Conservation (phyloP, 768 basidiomycete species). For the Suillus fuscotomentosus region DNA sequence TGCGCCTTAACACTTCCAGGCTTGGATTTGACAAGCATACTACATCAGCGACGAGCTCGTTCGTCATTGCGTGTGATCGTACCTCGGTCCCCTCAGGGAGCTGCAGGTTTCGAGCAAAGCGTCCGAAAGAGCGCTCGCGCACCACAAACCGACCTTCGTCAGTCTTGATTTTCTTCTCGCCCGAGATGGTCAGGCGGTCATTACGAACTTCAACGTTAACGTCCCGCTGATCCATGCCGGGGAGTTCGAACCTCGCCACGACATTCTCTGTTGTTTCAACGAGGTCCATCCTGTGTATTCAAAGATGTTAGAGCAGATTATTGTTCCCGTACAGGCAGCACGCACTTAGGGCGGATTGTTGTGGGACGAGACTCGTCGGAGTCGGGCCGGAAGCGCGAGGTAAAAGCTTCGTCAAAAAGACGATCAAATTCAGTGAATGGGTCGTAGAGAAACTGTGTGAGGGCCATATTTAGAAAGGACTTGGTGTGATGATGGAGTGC, state of each 20-base stretch:
- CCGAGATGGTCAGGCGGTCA: constrained; percentile 46
- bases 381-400: constrained; percentile 11
- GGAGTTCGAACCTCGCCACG: constrained; percentile 54
- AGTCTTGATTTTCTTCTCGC: constrained; percentile 34
- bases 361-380: not conserved
- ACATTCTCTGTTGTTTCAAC: constrained; percentile 42
- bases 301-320: not conserved
- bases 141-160: constrained; percentile 40
- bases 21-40: not conserved
- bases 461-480: constrained; percentile 4
- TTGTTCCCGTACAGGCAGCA: no score
- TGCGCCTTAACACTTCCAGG: not conserved
- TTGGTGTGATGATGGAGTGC: not conserved
- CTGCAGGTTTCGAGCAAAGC: constrained; percentile 43
- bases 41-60: not conserved
- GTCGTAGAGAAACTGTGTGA: constrained; percentile 38
- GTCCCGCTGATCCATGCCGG: constrained; percentile 49
- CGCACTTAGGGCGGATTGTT: constrained; percentile 25
- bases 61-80: not conserved
- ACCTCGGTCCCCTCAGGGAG: constrained; percentile 51
- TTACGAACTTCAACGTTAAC: constrained; percentile 48
- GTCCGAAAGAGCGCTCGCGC: constrained; percentile 43
- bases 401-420: constrained; percentile 41
- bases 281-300: constrained; percentile 40
- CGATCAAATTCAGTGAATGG: constrained; percentile 44